Evolutionary conservation across 2,329 filamentous ascomycete species (phyloP), one percentile per base, ranked within the genome.

Genomic region (Tolypocladium guangdongense): DNA sequence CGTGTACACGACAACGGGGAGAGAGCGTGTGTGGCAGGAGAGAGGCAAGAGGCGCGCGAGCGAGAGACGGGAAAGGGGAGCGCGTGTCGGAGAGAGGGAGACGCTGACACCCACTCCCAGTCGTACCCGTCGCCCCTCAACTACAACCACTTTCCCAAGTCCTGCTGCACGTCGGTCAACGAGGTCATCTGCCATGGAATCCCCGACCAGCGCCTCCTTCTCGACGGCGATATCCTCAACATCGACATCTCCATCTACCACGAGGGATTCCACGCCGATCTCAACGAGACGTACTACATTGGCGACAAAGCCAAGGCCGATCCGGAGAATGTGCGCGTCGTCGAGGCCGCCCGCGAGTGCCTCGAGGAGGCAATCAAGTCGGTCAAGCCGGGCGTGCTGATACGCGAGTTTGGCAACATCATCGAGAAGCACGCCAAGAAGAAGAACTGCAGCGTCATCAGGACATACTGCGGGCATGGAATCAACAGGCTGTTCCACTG

Each of bases 121-220:
- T 88, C 90, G 11, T 97, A 97, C 68, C 92, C 92, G 0, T 96
- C 92, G 1, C 90, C 92, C 1, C 76, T 97, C 36, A 96, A 96
- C 74, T 97, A 97, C 74, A 88, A 88, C 75, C 78, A 91, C 70
- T 99, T 97, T 73, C 93, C 93, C 59, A 99, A 99, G 74, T 99
- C 93, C 0, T 88, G 96, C 57, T 99, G 93, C 73, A 97, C 92
- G 3, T 97, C 92, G 3, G 74, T 88, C 50, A 99, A 99, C 75
- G 93, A 99, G 72, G 88, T 96, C 59, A 97, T 99, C 69, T 99
- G 93, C 75, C 93, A 99, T 76, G 93, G 93, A 52, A 99, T 99
- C 58, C 93, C 93, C 18, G 93, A 99, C 65, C 84, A 95, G 68
- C 83, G 93, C 53, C 78, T 87, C 8, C 78, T 99, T 1, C 73